A percentile compares a stretch with the other conserved stretches of the same genome.
Conservation (phyloP, 768 basidiomycete genomes). For the Calvatia gigantea region DNA sequence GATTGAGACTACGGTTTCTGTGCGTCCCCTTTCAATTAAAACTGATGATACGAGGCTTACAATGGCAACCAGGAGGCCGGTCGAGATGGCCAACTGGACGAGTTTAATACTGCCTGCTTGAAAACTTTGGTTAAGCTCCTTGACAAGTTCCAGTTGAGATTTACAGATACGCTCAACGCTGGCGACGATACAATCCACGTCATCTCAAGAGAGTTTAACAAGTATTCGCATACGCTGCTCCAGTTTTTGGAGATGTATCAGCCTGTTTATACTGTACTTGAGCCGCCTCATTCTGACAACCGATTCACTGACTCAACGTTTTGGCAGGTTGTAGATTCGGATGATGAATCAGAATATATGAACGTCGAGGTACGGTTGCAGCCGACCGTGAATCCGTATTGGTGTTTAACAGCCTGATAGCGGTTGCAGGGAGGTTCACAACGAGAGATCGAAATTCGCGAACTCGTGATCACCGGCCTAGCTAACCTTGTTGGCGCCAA, state of each 20-base stretch:
- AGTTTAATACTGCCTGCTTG: constrained; percentile 72
- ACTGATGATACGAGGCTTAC: not conserved
- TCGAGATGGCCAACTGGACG: constrained; percentile 37
- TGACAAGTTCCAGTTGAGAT: constrained; percentile 68
- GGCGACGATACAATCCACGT: constrained; percentile 67
- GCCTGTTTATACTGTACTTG: constrained; percentile 40
- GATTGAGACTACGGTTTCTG: constrained; percentile 50
- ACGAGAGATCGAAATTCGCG: constrained; percentile 61
- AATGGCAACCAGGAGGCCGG: constrained; percentile 3
- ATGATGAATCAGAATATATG: constrained; percentile 32
- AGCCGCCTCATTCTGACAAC: not conserved
- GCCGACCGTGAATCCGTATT: not conserved
- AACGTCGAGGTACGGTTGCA: not conserved
- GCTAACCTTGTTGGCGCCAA: constrained; percentile 82
- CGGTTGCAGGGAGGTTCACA: constrained; percentile 42
- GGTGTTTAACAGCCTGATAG: constrained; percentile 18
- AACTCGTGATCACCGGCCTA: constrained; percentile 76
- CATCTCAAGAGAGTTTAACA: constrained; percentile 75
- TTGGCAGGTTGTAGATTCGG: constrained; percentile 49
- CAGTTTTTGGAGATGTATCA: constrained; percentile 55
- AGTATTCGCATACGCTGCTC: constrained; percentile 66
- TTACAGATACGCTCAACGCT: constrained; percentile 46
- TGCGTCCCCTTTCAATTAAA: constrained; percentile 26
- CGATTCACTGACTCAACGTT: constrained; percentile 1
- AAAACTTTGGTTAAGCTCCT: constrained; percentile 72